A percentile compares a stretch with the other conserved stretches of the same genome.
Conservation (phyloP, 352 stramenopile genomes). For the Globisporangium middletonii region DNA sequence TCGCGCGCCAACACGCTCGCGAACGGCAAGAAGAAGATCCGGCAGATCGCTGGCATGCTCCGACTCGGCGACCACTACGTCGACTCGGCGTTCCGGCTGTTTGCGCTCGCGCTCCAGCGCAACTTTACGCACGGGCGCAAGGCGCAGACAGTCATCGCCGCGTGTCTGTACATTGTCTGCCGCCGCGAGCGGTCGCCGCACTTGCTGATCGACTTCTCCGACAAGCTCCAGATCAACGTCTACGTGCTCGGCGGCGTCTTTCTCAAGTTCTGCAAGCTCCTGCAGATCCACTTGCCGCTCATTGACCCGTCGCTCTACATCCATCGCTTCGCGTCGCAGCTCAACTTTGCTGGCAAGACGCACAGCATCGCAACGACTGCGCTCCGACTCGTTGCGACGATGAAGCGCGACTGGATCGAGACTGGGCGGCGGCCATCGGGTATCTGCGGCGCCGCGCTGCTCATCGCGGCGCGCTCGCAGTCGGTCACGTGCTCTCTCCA, state of each 20-base stretch:
- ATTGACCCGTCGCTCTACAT: constrained; percentile 99
- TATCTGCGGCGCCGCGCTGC: constrained; percentile 95
- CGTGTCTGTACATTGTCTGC: constrained; percentile 99
- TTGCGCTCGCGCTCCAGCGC: constrained; percentile 92
- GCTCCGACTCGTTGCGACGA: constrained; percentile 93
- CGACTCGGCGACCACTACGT: constrained; percentile 93
- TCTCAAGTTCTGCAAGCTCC: constrained; percentile 89
- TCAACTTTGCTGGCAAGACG: constrained; percentile 94
- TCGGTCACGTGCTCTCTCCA: constrained; percentile 86
- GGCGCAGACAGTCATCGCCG: constrained; percentile 95
- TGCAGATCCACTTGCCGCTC: constrained; percentile 96
- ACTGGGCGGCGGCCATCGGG: constrained; percentile 94
- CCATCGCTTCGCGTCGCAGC: constrained; percentile 95
- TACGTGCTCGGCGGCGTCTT: constrained; percentile 85
- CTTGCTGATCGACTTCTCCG: constrained; percentile 99
- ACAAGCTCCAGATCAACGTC: constrained; percentile 96
- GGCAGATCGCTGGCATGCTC: constrained; percentile 91
- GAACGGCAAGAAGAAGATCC: constrained; percentile 92
- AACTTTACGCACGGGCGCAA: constrained; percentile 97
- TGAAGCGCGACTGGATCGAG: constrained; percentile 99
- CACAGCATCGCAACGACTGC: constrained; percentile 94
- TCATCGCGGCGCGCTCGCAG: constrained; percentile 96
- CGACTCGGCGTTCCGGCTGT: constrained; percentile 95
- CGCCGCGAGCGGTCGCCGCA: constrained; percentile 96
- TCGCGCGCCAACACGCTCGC: constrained; percentile 94